These are phyloP conservation scores for Starmerella kuoi DNA, from an alignment of 805 yeast species.

Conservation along the genomic window DNA sequence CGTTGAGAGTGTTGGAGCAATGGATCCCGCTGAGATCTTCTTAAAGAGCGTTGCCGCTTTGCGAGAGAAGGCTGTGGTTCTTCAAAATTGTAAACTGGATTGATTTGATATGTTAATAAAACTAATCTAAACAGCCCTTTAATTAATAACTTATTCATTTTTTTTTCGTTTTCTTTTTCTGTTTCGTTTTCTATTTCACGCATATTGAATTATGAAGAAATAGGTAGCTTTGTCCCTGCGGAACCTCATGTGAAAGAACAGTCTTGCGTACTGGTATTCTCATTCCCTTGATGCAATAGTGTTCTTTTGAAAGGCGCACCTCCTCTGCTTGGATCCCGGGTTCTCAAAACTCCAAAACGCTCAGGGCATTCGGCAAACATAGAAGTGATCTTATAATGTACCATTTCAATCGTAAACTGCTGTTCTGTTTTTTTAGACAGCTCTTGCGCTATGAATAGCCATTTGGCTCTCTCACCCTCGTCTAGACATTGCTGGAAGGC, in stretches of 20 bases:
- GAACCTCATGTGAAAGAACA: no score
- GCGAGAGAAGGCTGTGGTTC: conserved; percentile 46
- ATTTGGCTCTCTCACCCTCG: conserved; percentile 58
- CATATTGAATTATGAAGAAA: no score
- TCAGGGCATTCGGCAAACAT: conserved; percentile 46
- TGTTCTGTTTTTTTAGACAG: conserved; percentile 42
- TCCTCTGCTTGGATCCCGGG: conserved; percentile 17
- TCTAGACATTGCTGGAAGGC: conserved; percentile 45
- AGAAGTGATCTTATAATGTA: conserved; percentile 42
- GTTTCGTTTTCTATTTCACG: no score
- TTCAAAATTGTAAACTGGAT: conserved; percentile 19
- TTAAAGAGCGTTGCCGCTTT: conserved; percentile 77
- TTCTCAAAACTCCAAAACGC: conserved; percentile 40
- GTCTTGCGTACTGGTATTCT: no score
- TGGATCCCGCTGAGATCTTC: conserved; percentile 93
- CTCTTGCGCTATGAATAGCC: conserved; percentile 53
- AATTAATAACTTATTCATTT: no score
- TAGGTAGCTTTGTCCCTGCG: no score
- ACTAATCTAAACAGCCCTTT: no score
- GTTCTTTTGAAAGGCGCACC: conserved; percentile 22
- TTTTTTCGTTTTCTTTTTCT: no score
- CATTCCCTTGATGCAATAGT: no score
- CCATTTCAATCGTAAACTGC: conserved; percentile 39
- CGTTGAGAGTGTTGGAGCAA: conserved; percentile 91
- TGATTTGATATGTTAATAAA: neutral